These are phyloP conservation scores for Globisporangium orthogonon DNA, from an alignment of 352 stramenopile species.

Conservation along the genomic window DNA sequence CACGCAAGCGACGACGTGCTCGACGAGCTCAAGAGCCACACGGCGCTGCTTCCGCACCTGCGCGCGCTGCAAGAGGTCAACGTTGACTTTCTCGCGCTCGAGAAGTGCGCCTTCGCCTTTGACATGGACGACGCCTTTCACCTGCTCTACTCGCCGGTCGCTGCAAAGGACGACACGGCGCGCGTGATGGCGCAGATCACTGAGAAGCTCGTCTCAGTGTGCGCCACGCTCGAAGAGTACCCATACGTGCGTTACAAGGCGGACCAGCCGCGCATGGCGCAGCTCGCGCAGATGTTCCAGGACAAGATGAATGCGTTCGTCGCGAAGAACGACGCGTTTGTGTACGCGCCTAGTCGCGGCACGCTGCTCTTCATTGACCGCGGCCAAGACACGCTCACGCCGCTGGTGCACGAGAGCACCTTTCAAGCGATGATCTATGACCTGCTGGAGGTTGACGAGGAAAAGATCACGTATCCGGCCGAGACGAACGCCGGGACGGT, in stretches of 20 bases:
- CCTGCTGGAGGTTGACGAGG: slow-evolving; percentile 91
- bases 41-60: slow-evolving; percentile 72
- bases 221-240: slow-evolving; percentile 96
- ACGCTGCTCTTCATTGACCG: slow-evolving; percentile 95
- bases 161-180: slow-evolving; percentile 32
- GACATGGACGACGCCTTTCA: slow-evolving; percentile 85
- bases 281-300: slow-evolving; percentile 91
- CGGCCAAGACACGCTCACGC: slow-evolving; percentile 90
- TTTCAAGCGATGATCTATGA: slow-evolving; percentile 98
- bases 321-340: slow-evolving; percentile 85
- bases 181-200: slow-evolving; percentile 61
- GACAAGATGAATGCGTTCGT: slow-evolving; percentile 95
- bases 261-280: slow-evolving; percentile 75
- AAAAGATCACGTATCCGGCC: slow-evolving; percentile 90
- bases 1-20: slow-evolving; percentile 76
- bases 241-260: slow-evolving; percentile 92
- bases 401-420: slow-evolving; percentile 97
- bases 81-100: slow-evolving; percentile 93
- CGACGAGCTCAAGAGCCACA: slow-evolving; percentile 77
- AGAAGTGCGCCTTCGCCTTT: slow-evolving; percentile 92
- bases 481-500: slow-evolving; percentile 76
- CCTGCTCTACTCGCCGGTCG: slow-evolving; percentile 66
- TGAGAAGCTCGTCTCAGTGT: slow-evolving; percentile 93
- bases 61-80: slow-evolving; percentile 93
- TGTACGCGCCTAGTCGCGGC: slow-evolving; percentile 83